These are phyloP conservation scores for Nematocida displodere DNA, from an alignment of 371 early-diverging fungal genomes.

Conservation along the genomic window DNA sequence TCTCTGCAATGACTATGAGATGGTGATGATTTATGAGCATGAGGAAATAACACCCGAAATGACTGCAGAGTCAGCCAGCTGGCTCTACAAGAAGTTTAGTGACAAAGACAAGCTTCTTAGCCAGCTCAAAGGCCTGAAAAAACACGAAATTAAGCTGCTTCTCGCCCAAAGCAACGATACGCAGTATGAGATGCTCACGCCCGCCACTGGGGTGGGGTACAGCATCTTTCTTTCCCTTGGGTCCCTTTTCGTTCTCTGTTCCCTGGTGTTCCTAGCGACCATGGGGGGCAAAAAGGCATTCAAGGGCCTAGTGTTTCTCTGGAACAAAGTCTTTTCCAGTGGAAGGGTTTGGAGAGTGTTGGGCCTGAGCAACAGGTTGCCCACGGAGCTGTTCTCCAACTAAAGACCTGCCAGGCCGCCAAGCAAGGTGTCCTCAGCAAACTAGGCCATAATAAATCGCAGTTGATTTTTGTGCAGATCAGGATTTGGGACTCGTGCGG, in stretches of 20 bases:
- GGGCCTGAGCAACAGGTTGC: no score
- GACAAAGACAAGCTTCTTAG: not conserved
- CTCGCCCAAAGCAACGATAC: no score
- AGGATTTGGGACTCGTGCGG: no score
- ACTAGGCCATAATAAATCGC: no score
- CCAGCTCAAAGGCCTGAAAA: no score
- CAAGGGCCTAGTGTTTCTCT: no score
- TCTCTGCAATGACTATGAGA: conserved; percentile 16
- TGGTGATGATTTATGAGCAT: conserved; percentile 49
- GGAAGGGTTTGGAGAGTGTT: no score
- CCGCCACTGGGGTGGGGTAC: not conserved
- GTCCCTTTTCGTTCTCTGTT: not conserved
- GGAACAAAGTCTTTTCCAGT: no score
- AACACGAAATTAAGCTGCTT: not conserved
- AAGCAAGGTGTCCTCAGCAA: no score
- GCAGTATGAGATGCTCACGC: not conserved
- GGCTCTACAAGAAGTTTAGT: conserved; percentile 51
- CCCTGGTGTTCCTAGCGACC: not conserved
- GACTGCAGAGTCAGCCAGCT: conserved; percentile 14
- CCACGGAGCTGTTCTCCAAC: no score
- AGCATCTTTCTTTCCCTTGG: not conserved
- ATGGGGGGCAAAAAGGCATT: not conserved
- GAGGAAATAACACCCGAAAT: not conserved
- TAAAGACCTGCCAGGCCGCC: no score
- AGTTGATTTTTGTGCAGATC: no score